Percentiles rank a stretch among this genome's conserved stretches.
Evolutionary conservation across 148 eudicot genomes (phyloP).

Genomic region (Talinum fruticosum): DNA sequence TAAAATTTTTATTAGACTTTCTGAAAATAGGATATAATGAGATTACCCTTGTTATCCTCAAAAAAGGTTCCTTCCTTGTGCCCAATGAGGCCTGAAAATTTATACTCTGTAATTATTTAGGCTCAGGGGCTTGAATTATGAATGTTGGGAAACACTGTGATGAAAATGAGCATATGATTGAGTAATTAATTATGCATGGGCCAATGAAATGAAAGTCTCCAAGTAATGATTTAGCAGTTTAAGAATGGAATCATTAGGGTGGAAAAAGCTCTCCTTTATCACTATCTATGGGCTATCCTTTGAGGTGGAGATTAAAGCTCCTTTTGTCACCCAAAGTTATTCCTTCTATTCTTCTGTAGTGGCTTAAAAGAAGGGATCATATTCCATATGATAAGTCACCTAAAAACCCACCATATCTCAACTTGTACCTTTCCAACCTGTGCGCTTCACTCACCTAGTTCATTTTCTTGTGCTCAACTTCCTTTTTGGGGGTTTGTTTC

Average conservation of each 20-base stretch:
- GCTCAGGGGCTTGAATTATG: neutral
- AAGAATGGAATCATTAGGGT: constrained; percentile 20
- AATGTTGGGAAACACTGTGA: neutral
- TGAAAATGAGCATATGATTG: neutral
- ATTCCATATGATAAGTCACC: neutral
- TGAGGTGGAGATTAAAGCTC: constrained; percentile 21
- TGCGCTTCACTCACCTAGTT: neutral
- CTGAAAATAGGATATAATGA: too few relatives aligned
- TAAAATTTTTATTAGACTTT: too few relatives aligned
- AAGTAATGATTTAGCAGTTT: neutral
- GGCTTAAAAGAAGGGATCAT: constrained; percentile 37
- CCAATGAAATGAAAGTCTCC: neutral
- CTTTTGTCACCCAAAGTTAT: neutral
- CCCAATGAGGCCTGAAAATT: too few relatives aligned
- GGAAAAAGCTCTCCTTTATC: constrained; percentile 29
- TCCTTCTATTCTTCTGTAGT: neutral
- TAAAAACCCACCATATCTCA: neutral
- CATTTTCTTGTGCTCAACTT: neutral
- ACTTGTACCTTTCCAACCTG: neutral
- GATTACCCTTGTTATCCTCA: too few relatives aligned
- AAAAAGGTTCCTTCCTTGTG: too few relatives aligned
- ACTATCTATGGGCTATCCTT: constrained; percentile 21
- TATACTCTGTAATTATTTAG: too few relatives aligned
- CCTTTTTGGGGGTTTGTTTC: too few relatives aligned
- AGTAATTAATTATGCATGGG: neutral